Base-by-base conservation (phyloP, 768 basidiomycete species). In the Amylocystis lapponica region DNA sequence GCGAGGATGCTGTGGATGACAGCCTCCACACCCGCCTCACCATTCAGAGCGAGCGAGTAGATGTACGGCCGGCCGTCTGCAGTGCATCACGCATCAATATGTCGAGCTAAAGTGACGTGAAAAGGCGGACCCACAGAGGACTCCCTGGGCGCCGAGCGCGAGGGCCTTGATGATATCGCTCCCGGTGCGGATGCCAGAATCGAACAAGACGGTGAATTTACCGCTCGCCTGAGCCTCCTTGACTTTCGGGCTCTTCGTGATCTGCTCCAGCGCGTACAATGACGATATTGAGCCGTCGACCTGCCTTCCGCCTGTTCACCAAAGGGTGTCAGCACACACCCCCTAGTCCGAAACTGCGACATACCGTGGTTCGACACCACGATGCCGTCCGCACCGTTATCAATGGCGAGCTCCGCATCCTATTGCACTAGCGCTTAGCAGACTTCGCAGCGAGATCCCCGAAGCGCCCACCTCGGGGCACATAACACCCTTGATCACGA, bases 81-180 rank as follows among this genome's bases (percentile, higher is more conserved):
- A 11, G 1, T 3, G 8, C 41, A 19, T 29, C 43, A 30, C 33
- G 22, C 22, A 11, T 40, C 36, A 27, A 30, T 11, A 40, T 16
- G 17, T 5, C 41, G 20, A 29, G 41, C 26, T 29, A 30, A n/a
- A 30, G 29, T 9, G 29, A 30, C 9, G 9, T 9, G 7, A 4
- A 26, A 8, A 4, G 16, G n/a, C 5, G 12, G 11, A 72, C 85
- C 53, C 51, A 88, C 80, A 68, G 16, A 91, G 60, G 14, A 93
- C 80, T 8, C 70, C 88, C 52, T 93, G 83, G 5, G 92, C 91
- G 32, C 92, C 90, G 0, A 94, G 69, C 1, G 89, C 89, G 21
- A 93, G 63, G 0, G 91, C 91, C 60, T 88, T 87, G 61, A 89
- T 70, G 33, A 92, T 76, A 49, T 95, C 91, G 32, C 79, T 76